phyloP scores from a whole-genome alignment of 2,329 filamentous ascomycete species.

The Epichloe sibirici region DNA sequence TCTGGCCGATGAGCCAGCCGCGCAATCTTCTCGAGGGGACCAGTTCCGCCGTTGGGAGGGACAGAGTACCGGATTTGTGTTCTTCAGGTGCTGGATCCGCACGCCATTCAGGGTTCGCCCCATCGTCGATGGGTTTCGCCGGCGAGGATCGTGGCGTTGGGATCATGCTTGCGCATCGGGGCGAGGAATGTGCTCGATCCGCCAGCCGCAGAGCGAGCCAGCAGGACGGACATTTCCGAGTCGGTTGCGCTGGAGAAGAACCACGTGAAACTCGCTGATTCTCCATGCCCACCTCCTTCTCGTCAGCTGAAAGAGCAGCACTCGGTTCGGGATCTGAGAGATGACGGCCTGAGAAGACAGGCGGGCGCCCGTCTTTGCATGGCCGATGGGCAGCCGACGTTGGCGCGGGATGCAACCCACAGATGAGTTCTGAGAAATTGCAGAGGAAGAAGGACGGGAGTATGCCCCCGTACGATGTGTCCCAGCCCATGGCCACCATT shows the following conservation, averaged over 20 bases:
- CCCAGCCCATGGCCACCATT: constrained; percentile 48
- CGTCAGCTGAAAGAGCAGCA: constrained; percentile 14
- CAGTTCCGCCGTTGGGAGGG: constrained; percentile 61
- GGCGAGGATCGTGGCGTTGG: constrained; percentile 17
- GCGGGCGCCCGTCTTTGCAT: constrained; percentile 55
- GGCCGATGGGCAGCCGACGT: constrained; percentile 51
- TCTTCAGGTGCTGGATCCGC: constrained; percentile 56
- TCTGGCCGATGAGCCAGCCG: constrained; percentile 52
- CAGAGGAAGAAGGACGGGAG: constrained; percentile 32
- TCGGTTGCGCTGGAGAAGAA: constrained; percentile 18
- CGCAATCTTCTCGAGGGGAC: constrained; percentile 47
- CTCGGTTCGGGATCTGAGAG: constrained; percentile 20
- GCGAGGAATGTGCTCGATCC: constrained; percentile 51
- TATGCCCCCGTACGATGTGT: constrained; percentile 35
- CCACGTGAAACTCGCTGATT: constrained; percentile 56
- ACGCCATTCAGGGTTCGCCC: constrained; percentile 50
- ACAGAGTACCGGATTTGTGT: constrained; percentile 58
- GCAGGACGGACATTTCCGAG: constrained; percentile 42
- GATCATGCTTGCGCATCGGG: constrained; percentile 40
- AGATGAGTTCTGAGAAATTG: constrained; percentile 48
- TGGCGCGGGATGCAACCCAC: constrained; percentile 46
- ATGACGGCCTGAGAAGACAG: constrained; percentile 32
- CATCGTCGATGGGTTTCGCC: constrained; percentile 11
- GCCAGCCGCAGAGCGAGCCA: constrained; percentile 41
- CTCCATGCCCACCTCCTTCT: constrained; percentile 40